A percentile compares a stretch with the other conserved stretches of the same genome.
Conservation (phyloP, 768 basidiomycete genomes). For the Podaxis pistillaris region DNA sequence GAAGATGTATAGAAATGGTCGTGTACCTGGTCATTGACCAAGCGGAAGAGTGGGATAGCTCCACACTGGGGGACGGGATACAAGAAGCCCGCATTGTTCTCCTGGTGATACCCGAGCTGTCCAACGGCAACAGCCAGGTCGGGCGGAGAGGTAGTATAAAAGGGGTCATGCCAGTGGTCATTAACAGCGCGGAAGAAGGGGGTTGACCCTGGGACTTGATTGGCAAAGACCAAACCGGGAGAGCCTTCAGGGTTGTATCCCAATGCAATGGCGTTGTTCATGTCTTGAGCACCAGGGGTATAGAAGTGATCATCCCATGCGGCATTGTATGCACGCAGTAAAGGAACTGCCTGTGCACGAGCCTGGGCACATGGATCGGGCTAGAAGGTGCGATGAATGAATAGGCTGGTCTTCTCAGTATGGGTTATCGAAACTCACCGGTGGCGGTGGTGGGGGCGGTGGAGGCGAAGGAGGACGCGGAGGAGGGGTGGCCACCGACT, state of each 20-base stretch:
- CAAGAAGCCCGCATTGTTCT: neutral
- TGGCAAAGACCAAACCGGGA: neutral
- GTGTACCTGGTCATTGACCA: neutral
- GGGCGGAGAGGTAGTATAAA: neutral
- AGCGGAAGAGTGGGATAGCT: neutral
- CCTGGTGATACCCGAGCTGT: neutral
- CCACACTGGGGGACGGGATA: neutral
- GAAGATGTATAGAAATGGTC: neutral
- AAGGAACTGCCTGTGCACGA: neutral
- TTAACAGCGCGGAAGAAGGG: neutral
- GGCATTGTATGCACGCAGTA: neutral
- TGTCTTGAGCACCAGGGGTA: constrained; percentile 1
- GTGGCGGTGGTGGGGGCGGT: neutral
- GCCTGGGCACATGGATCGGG: neutral
- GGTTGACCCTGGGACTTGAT: neutral
- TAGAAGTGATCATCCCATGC: neutral
- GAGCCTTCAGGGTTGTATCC: neutral
- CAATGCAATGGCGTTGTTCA: neutral
- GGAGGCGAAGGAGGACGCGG: neutral
- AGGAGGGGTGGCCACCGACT: neutral
- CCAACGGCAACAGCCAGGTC: neutral
- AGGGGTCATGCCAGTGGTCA: constrained; percentile 3
- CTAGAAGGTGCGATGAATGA: neutral
- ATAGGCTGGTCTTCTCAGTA: neutral
- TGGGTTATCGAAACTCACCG: neutral